Percentiles rank a stretch among this genome's conserved stretches.
Evolutionary conservation across 352 stramenopile genomes (phyloP).

Genomic region (Pythium oligandrum): DNA sequence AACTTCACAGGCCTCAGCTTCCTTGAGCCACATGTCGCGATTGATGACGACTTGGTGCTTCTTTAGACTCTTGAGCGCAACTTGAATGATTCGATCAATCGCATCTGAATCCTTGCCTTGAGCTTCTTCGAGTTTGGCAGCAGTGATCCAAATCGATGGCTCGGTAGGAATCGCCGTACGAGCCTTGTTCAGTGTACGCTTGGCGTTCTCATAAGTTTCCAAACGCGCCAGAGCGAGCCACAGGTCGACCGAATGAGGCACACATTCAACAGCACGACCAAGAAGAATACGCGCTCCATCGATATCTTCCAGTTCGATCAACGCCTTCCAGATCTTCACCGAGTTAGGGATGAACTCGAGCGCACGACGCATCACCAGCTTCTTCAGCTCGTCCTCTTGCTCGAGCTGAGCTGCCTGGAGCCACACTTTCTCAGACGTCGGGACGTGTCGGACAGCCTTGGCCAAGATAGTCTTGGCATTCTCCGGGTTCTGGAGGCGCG

Average conservation of each 20-base stretch:
- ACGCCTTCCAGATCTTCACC: constrained; percentile 97
- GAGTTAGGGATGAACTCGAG: constrained; percentile 97
- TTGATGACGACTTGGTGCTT: constrained; percentile 92
- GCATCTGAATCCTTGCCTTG: constrained; percentile 87
- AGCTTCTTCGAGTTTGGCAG: constrained; percentile 98
- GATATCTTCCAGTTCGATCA: constrained; percentile 97
- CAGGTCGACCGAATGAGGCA: constrained; percentile 96
- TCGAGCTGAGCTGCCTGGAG: constrained; percentile 95
- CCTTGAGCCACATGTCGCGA: constrained; percentile 94
- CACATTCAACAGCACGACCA: constrained; percentile 96
- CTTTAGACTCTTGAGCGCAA: constrained; percentile 85
- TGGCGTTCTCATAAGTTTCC: constrained; percentile 98
- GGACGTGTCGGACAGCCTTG: constrained; percentile 91
- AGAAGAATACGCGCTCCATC: constrained; percentile 96
- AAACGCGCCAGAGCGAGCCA: constrained; percentile 97
- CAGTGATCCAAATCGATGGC: constrained; percentile 97
- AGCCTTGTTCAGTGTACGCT: constrained; percentile 96
- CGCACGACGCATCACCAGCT: constrained; percentile 84
- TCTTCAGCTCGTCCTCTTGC: constrained; percentile 81
- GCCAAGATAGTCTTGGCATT: constrained; percentile 97
- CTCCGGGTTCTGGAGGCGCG: constrained; percentile 92
- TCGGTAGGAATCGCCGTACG: constrained; percentile 94
- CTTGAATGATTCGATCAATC: constrained; percentile 81
- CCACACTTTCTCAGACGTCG: constrained; percentile 95
- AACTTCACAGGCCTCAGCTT: constrained; percentile 93